These are phyloP conservation scores for Pseudocercospora musae DNA, from an alignment of 2,329 filamentous ascomycete species.

Conservation along the genomic window DNA sequence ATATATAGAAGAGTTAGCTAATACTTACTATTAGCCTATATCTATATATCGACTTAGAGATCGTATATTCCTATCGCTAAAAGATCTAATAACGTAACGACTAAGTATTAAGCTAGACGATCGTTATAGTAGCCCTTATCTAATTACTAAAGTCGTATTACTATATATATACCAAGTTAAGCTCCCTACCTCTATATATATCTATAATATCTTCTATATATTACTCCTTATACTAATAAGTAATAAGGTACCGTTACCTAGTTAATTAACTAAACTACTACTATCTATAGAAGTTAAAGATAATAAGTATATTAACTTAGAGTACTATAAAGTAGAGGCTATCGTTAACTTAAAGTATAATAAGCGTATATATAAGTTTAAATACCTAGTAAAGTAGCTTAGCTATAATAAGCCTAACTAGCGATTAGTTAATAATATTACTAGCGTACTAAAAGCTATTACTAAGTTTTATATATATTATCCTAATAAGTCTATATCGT, in stretches of 20 bases:
- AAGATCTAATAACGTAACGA: neutral
- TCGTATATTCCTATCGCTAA: neutral
- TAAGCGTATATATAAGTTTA: neutral
- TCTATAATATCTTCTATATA: no score
- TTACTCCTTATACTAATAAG: no score
- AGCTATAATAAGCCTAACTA: neutral
- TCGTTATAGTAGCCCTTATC: neutral
- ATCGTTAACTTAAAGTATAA: neutral
- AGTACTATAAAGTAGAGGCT: neutral
- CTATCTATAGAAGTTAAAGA: neutral
- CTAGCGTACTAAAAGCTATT: neutral
- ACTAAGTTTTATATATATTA: no score
- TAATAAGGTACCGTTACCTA: neutral
- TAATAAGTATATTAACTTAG: no score
- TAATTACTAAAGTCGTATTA: no score
- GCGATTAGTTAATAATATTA: neutral
- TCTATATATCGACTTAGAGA: neutral
- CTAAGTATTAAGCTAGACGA: neutral
- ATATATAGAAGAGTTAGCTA: no score
- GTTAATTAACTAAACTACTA: neutral
- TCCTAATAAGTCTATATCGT: no score
- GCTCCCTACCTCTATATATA: no score
- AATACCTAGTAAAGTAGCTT: neutral
- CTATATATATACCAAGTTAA: no score
- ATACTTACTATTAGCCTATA: no score